A percentile compares a stretch with the other conserved stretches of the same genome.
Conservation (phyloP, 1,284 basidiomycete species). For the Ustilago bromivora region DNA sequence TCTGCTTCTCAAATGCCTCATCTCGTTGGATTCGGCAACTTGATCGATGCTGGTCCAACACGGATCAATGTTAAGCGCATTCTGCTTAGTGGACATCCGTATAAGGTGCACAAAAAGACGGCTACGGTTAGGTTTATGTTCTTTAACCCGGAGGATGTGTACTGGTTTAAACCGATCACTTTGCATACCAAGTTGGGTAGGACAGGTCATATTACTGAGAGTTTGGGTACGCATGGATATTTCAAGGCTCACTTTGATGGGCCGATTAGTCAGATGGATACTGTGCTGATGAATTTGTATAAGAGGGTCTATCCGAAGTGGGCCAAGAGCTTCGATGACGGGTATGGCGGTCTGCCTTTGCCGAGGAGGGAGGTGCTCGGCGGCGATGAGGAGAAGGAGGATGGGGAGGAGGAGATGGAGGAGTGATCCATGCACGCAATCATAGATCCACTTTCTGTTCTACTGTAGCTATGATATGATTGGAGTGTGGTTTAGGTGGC, state of each 20-base stretch:
- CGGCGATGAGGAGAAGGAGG: neutral
- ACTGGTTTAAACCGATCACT: constrained; percentile 93
- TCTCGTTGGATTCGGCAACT: constrained; percentile 89
- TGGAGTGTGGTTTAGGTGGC: no score
- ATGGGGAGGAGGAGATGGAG: constrained; percentile 12
- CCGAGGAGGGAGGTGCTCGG: constrained; percentile 31
- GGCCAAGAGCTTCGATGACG: constrained; percentile 60
- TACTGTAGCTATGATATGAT: no score
- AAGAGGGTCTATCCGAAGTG: constrained; percentile 87
- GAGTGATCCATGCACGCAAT: constrained; percentile 11
- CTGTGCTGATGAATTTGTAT: constrained; percentile 60
- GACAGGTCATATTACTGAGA: constrained; percentile 87
- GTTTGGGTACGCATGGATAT: constrained; percentile 97
- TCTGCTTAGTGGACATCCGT: constrained; percentile 93
- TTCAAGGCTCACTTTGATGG: constrained; percentile 96
- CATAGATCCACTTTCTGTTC: neutral
- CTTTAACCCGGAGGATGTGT: constrained; percentile 92
- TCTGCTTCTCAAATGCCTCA: constrained; percentile 70
- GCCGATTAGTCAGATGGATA: constrained; percentile 90
- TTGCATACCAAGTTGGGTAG: constrained; percentile 92
- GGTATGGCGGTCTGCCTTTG: constrained; percentile 36
- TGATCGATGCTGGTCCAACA: constrained; percentile 83
- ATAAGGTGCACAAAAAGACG: constrained; percentile 97
- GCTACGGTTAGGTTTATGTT: constrained; percentile 99
- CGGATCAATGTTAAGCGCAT: constrained; percentile 92